Evolutionary conservation across 1,139 yeast species (phyloP).

Genomic region (Debaryomyces robertsiae): DNA sequence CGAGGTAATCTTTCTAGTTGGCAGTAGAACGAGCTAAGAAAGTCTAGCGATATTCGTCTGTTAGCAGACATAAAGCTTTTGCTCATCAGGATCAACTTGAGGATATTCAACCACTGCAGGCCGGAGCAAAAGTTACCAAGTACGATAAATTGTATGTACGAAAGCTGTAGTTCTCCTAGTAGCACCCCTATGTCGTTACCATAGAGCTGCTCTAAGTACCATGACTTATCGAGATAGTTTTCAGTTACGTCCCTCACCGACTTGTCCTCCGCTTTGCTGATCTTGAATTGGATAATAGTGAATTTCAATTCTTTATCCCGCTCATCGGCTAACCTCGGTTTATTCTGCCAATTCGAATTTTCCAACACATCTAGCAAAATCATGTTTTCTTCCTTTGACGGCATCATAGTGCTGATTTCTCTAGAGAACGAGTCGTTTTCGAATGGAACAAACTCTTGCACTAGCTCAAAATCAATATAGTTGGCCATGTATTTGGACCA

Average conservation of each 20-base stretch:
- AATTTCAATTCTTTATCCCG: constrained; percentile 22
- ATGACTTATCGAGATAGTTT: constrained; percentile 30
- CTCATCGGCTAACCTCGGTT: constrained; percentile 14
- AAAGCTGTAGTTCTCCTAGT: constrained; percentile 30
- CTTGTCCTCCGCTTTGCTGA: constrained; percentile 11
- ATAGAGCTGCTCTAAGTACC: constrained; percentile 28
- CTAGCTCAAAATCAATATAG: constrained; percentile 23
- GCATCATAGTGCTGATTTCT: constrained; percentile 27
- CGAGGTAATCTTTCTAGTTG: constrained; percentile 28
- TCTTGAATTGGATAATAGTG: constrained; percentile 27
- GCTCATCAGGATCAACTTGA: constrained; percentile 29
- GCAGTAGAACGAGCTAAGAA: constrained; percentile 18
- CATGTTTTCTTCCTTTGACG: constrained; percentile 34
- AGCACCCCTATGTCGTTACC: constrained; percentile 24
- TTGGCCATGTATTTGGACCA: constrained; percentile 23
- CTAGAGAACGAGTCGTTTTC: constrained; percentile 10
- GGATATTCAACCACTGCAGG: constrained; percentile 31
- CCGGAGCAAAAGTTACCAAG: constrained; percentile 35
- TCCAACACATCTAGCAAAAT: constrained; percentile 22
- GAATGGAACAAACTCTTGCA: constrained; percentile 25
- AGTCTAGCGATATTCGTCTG: constrained; percentile 17
- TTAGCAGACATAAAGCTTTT: constrained; percentile 15
- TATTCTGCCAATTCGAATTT: constrained; percentile 14
- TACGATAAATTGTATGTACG: constrained; percentile 28
- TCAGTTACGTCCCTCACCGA: constrained; percentile 20